Evolutionary conservation across 148 eudicot species (phyloP).

Genomic region (Fallopia convolvulus): DNA sequence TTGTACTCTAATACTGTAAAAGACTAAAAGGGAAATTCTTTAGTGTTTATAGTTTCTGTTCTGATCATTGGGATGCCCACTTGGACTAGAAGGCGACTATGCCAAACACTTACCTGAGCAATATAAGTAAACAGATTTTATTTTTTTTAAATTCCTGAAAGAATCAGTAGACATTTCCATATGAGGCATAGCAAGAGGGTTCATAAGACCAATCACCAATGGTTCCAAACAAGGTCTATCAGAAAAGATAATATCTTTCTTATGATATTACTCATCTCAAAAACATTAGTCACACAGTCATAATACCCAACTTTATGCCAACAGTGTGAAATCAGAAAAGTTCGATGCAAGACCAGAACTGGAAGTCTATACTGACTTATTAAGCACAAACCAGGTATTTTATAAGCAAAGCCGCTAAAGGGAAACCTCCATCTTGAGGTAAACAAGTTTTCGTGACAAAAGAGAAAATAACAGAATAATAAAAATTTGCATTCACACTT

Average conservation of each 20-base stretch:
- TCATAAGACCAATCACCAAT: neutral
- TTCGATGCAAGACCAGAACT: neutral
- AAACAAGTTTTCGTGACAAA: neutral
- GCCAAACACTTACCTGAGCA: neutral
- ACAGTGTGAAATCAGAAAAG: neutral
- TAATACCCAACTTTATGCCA: neutral
- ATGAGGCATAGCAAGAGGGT: neutral
- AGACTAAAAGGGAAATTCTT: neutral
- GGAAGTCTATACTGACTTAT: neutral
- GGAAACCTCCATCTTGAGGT: neutral
- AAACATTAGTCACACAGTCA: neutral
- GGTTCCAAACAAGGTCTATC: neutral
- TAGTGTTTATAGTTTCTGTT: neutral
- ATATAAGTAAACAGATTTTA: neutral
- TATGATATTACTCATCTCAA: neutral
- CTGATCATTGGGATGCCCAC: neutral
- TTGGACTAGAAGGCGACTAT: neutral
- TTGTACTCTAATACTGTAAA: neutral
- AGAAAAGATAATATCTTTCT: neutral
- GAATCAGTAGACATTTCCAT: neutral
- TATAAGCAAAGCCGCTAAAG: neutral
- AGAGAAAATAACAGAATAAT: neutral
- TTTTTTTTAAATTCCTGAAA: neutral
- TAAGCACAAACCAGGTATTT: neutral
- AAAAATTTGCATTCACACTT: neutral